Conservation (phyloP, 2,329 filamentous ascomycete species). For the Chaetomium strumarium region DNA sequence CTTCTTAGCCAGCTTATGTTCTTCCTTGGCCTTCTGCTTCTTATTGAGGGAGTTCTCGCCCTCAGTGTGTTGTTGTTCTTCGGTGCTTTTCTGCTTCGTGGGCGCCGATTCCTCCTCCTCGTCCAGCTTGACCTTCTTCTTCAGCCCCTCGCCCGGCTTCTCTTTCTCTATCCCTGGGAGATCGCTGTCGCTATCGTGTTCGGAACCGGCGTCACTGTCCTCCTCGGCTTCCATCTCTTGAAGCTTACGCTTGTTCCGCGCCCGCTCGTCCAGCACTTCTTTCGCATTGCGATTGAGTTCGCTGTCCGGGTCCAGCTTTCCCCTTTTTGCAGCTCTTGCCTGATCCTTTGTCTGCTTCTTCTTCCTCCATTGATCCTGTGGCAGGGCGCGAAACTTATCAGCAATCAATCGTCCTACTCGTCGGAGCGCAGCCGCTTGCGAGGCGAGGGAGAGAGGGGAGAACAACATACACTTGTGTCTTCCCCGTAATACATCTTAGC, state of each 20-base stretch:
- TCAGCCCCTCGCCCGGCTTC: conserved; percentile 60
- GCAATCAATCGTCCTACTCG: neutral
- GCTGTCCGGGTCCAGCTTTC: conserved; percentile 87
- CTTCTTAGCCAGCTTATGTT: conserved; percentile 39
- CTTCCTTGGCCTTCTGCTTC: conserved; percentile 41
- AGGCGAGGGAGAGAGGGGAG: conserved; percentile 2
- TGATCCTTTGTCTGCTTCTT: conserved; percentile 95
- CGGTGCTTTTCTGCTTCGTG: conserved; percentile 36
- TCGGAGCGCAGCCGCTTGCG: neutral
- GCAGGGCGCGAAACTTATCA: neutral
- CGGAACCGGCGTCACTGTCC: conserved; percentile 38
- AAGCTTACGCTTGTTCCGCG: conserved; percentile 73
- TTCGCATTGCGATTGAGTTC: conserved; percentile 75
- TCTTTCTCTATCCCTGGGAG: conserved; percentile 53
- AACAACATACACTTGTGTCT: conserved; percentile 67
- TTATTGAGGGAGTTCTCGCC: conserved; percentile 33
- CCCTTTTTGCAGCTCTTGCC: conserved; percentile 72
- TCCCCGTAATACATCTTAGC: conserved; percentile 87
- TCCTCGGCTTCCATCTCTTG: conserved; percentile 53
- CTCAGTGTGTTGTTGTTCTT: conserved; percentile 46
- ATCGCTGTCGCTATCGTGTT: conserved; percentile 37
- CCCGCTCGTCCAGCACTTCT: conserved; percentile 81
- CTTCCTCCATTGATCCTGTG: conserved; percentile 83
- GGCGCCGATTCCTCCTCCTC: conserved; percentile 28
- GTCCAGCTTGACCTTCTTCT: conserved; percentile 37